Conservation (phyloP, 495 filamentous ascomycete genomes). For the Penicillium maclennaniae region DNA sequence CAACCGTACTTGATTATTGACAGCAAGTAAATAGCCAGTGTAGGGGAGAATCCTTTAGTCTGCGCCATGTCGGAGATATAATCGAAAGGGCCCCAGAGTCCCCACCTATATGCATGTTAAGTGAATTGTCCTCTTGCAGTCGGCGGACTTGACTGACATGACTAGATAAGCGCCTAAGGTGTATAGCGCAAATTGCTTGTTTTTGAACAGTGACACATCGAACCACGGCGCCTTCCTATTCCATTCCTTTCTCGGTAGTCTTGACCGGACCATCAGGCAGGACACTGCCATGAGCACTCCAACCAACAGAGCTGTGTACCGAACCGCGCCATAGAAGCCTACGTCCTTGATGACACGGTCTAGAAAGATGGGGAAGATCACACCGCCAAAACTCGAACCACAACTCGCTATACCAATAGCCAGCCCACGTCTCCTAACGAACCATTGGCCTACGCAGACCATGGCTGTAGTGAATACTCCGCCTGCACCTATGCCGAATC, state of each 20-base stretch:
- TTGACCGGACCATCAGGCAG: slow-evolving; percentile 18
- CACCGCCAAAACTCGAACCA: slow-evolving; percentile 32
- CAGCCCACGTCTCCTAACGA: slow-evolving; percentile 41
- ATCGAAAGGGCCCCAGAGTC: slow-evolving; percentile 2
- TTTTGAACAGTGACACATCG: slow-evolving; percentile 27
- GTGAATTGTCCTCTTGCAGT: neutral
- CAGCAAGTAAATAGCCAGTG: neutral
- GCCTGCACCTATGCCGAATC: slow-evolving; percentile 25
- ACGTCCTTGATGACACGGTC: slow-evolving; percentile 17
- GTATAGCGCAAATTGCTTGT: slow-evolving; percentile 2
- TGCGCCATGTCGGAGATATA: neutral
- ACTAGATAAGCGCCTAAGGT: neutral
- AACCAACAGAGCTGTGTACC: slow-evolving; percentile 31
- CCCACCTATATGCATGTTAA: neutral
- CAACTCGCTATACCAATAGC: slow-evolving; percentile 28
- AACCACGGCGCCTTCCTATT: slow-evolving; percentile 23
- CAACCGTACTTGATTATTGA: neutral
- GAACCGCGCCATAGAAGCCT: slow-evolving; percentile 20
- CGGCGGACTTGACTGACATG: neutral
- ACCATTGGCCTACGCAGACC: slow-evolving; percentile 39
- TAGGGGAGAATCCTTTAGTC: neutral
- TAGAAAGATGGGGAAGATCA: slow-evolving; percentile 29
- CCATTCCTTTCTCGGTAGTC: slow-evolving; percentile 29
- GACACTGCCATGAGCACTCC: slow-evolving; percentile 21
- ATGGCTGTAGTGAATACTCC: slow-evolving; percentile 27